Evolutionary conservation across 225 moss, liverwort and hornwort genomes (phyloP), one percentile per base, ranked within the genome.

Genomic region (Marchantia polymorpha): DNA sequence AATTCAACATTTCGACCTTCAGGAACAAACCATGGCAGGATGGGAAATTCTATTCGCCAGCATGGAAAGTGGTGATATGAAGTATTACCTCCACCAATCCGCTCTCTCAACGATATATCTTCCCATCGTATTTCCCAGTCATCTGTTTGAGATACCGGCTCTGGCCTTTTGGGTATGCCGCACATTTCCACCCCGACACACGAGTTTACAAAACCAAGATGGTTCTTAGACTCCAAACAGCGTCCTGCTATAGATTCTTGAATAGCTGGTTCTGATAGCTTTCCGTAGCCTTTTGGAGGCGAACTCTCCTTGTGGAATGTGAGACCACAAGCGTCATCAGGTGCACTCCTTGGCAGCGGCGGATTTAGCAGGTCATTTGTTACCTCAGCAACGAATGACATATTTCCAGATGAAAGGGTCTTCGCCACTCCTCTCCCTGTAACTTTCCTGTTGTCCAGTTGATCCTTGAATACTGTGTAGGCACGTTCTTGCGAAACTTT

Each of bases 81-180:
- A 51, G 53, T 1, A 26, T 53, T 74, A 84, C 84, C 84, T 77
- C 85, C 89, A 65, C 89, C 89, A 29, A 89, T 78, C 55, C 78
- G 83, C 75, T 87, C 89, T 72, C 84, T 87, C 74, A 89, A 58
- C 12, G 60, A 48, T 26, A 89, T 75, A 75, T 89, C 85, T 23
- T 85, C 85, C 85, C 87, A 89, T 19, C 48, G 48, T 48, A 89
- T 89, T 64, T 83, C 82, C 83, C 83, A 89, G 8, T 87, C 82
- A 48, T 82, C 79, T 22, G 46, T 69, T n/a, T 14, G 17, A 19
- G 31, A 12, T 26, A 9, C n/a, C 48, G 30, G 11, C 53, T 73
- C 80, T 12, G 65, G 10, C 69, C 46, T 82, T 72, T 76, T 83
- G 5, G 56, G 66, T 56, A 20, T 39, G 54, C 51, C 64, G 16